A percentile compares a stretch with the other conserved stretches of the same genome.
Conservation (phyloP, 306 rosid species). For the Lagenaria siceraria region DNA sequence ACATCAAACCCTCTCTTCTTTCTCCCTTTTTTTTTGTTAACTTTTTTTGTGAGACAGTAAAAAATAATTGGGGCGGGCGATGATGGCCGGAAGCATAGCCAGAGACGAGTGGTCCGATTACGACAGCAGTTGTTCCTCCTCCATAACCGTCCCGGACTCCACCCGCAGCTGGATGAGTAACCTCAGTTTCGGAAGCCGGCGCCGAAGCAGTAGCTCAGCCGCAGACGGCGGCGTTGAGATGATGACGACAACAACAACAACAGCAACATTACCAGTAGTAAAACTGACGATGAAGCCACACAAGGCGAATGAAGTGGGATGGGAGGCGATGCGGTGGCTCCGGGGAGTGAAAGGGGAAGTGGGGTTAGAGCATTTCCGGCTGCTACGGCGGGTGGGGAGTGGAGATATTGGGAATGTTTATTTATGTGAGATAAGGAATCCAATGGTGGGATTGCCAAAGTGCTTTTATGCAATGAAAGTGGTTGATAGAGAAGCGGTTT, state of each 20-base stretch:
- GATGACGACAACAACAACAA: no score
- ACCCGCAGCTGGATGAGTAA: slow-evolving; percentile 80
- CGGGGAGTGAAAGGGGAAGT: slow-evolving; percentile 45
- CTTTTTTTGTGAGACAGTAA: no score
- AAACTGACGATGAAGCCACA: slow-evolving; percentile 37
- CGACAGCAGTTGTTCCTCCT: slow-evolving; percentile 76
- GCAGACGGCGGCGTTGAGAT: slow-evolving; percentile 15
- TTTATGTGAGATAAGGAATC: slow-evolving; percentile 81
- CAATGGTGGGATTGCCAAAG: slow-evolving; percentile 48
- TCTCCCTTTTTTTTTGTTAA: background rate
- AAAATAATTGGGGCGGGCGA: background rate
- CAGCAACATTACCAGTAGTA: no score
- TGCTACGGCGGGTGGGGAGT: slow-evolving; percentile 68
- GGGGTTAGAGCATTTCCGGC: slow-evolving; percentile 69
- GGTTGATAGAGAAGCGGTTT: slow-evolving; percentile 84
- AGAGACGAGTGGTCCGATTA: slow-evolving; percentile 52
- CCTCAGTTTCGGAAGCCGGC: slow-evolving; percentile 73
- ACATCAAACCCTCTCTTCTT: background rate
- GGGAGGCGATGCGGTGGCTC: slow-evolving; percentile 77
- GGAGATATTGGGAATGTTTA: slow-evolving; percentile 91
- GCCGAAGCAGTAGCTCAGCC: slow-evolving; percentile 46
- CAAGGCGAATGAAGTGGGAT: slow-evolving; percentile 76
- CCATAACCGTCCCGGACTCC: slow-evolving; percentile 66
- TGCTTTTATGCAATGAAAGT: slow-evolving; percentile 92
- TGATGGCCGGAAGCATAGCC: slow-evolving; percentile 30